Evolutionary conservation across 2,329 filamentous ascomycete species (phyloP).

Genomic region (Penicillium rolfsii): DNA sequence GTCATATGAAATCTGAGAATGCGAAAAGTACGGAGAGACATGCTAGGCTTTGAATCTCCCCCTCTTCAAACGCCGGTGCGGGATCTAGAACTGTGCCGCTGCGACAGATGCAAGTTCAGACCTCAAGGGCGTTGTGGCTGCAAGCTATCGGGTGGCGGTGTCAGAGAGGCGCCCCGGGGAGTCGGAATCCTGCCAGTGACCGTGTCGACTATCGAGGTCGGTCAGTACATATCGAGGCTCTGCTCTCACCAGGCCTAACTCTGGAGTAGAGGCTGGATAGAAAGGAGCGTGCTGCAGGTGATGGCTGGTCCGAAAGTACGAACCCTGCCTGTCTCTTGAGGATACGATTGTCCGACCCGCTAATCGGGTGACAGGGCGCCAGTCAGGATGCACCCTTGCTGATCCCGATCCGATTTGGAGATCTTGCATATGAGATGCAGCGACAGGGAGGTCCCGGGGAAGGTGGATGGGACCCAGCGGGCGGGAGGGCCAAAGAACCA

Average conservation of each 20-base stretch:
- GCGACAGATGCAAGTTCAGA: conserved; percentile 7
- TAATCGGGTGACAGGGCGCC: not conserved
- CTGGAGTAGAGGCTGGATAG: not conserved
- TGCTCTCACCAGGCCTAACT: not conserved
- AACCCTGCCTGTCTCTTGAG: not conserved
- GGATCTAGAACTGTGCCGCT: conserved; percentile 10
- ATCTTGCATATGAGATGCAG: conserved; percentile 26
- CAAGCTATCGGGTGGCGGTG: conserved; percentile 3
- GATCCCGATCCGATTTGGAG: conserved; percentile 19
- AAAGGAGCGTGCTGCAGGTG: not conserved
- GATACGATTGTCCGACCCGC: too few relatives aligned
- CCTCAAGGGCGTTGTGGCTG: conserved; percentile 11
- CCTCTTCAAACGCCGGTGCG: not conserved
- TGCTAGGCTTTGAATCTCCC: not conserved
- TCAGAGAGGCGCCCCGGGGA: not conserved
- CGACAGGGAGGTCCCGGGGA: conserved; percentile 21
- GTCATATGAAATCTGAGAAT: not conserved
- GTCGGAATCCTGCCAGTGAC: not conserved
- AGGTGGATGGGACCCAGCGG: conserved; percentile 13
- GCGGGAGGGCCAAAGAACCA: not conserved
- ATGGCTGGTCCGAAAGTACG: not conserved
- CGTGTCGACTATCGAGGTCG: not conserved
- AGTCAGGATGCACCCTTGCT: conserved; percentile 10
- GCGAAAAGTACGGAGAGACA: not conserved
- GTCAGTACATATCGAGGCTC: too few relatives aligned